Evolutionary conservation across 495 filamentous ascomycete genomes (phyloP), one percentile per base, ranked within the genome.

Genomic region (Xylaria castorea): DNA sequence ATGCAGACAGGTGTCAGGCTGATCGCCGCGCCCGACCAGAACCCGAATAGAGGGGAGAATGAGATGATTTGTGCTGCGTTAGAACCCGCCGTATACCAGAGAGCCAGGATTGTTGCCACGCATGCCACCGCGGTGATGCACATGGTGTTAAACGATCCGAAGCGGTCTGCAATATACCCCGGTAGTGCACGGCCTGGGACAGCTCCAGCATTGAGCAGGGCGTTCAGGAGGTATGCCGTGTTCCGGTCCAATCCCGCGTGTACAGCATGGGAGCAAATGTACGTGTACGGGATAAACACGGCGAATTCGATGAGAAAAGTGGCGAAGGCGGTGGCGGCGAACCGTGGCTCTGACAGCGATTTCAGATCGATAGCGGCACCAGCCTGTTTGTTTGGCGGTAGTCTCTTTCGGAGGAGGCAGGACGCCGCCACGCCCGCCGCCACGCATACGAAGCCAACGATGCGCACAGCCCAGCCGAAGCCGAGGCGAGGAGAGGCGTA

Each of bases 1-100:
- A 98, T 89, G 76, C 94, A 97, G 3, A 97, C 94, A 0, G 95
- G 95, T 3, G 93, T 92, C 62, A 98, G 80, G 32, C 90, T 91
- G 69, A 98, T 91, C 73, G 96, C 96, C 69, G 90, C 92, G 5
- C 95, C 95, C 46, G 90, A 93, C 18, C 90, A 90, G 77, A 97
- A 95, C 3, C 95, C 95, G 81, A 97, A 97, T 0, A 94, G 76
- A 0, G 95, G 80, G 0, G 92, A 82, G 77, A 93, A 98, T 12
- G 91, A 87, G 68, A 94, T 85, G 53, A 94, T 83, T 70, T 92
- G 79, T 0, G 89, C 82, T 36, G 89, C 79, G 38, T 87, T 90
- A 40, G 82, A 80, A 1, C 87, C 83, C 4, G 89, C 89, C 22
- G 94, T 90, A 12, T 97, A 87, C 95, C 95, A 98, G n/a, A 98